Percentiles rank a stretch among this genome's conserved stretches.
phyloP scores from a whole-genome alignment of 345 rosid genomes.

The Microcos paniculata region DNA sequence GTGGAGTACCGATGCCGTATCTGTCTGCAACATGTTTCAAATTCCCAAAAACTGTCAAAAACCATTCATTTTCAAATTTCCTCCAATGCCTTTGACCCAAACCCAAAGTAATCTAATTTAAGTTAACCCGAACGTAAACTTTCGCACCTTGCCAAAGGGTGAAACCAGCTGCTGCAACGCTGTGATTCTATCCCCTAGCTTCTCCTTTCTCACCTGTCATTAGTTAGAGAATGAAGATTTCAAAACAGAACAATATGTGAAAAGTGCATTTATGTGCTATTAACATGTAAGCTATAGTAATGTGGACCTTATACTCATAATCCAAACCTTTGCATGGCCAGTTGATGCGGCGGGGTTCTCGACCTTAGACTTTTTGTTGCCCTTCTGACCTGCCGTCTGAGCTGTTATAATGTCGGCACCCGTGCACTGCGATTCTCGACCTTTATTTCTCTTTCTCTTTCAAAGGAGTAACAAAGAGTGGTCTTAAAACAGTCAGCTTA shows the following conservation, averaged over 20 bases:
- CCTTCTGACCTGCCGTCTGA: constrained; percentile 31
- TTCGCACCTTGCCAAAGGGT: constrained; percentile 82
- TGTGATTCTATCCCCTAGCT: constrained; percentile 75
- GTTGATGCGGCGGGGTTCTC: constrained; percentile 45
- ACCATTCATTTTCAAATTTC: neutral
- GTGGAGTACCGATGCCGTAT: constrained; percentile 88
- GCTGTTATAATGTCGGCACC: neutral
- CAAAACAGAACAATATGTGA: neutral
- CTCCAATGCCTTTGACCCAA: neutral
- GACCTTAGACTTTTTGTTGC: constrained; percentile 42
- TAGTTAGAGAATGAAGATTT: neutral
- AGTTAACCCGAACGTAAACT: neutral
- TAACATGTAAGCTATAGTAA: too few species aligned
- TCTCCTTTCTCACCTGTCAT: constrained; percentile 59
- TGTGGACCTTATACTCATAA: neutral
- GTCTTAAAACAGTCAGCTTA: neutral
- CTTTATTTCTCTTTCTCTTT: constrained; percentile 54
- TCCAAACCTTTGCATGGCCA: constrained; percentile 49
- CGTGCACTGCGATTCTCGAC: constrained; percentile 21
- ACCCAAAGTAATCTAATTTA: neutral
- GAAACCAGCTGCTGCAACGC: constrained; percentile 87
- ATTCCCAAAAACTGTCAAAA: neutral
- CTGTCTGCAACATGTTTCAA: constrained; percentile 60
- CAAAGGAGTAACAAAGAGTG: constrained; percentile 3
- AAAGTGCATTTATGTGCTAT: neutral